Evolutionary conservation across 179 eudicot genomes (phyloP).

Genomic region (Spergularia azorica): DNA sequence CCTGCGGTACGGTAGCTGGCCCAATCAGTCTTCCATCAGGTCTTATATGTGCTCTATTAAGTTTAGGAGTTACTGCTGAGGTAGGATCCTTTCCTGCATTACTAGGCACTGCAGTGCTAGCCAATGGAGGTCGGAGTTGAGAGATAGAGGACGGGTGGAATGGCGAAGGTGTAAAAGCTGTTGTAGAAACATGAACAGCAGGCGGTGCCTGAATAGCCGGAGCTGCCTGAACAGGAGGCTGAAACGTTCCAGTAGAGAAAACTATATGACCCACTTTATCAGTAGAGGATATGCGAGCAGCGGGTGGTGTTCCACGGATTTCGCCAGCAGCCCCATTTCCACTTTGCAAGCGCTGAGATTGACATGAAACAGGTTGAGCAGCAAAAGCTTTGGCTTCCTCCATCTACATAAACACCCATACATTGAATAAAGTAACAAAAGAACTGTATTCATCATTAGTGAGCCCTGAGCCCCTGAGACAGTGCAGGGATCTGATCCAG

Average conservation of each 20-base stretch:
- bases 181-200: constrained; percentile 44
- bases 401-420: constrained; percentile 47
- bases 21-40: constrained; percentile 64
- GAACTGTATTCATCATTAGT: background rate
- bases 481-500: background rate
- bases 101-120: constrained; percentile 45
- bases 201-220: constrained; percentile 23
- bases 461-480: background rate
- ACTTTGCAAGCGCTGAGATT: constrained; percentile 55
- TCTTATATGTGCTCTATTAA: constrained; percentile 52
- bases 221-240: constrained; percentile 32
- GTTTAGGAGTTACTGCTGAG: constrained; percentile 43
- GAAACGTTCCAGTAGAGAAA: constrained; percentile 50
- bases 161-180: constrained; percentile 50
- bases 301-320: constrained; percentile 39
- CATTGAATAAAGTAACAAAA: background rate
- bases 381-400: constrained; percentile 65
- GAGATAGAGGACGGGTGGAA: constrained; percentile 49
- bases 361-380: constrained; percentile 44
- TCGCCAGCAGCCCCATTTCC: constrained; percentile 44
- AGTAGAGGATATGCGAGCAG: constrained; percentile 40
- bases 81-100: constrained; percentile 51
- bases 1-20: constrained; percentile 45
- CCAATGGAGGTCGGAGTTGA: constrained; percentile 50
- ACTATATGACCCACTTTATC: constrained; percentile 53